Conservation (phyloP, 2,329 filamentous ascomycete genomes). For the Incumbomyces delicatus region DNA sequence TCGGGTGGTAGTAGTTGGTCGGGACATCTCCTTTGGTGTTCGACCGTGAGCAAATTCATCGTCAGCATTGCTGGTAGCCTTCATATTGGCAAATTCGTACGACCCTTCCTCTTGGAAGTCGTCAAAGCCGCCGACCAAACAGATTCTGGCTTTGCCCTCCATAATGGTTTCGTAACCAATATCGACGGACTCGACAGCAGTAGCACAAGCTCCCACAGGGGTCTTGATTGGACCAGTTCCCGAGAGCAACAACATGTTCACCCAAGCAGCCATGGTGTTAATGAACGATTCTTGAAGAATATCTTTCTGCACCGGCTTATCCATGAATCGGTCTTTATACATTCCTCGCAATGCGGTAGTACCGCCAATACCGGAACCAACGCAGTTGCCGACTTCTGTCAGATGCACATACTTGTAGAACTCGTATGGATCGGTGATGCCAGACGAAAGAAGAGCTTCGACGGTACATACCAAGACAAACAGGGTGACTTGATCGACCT, state of each 20-base stretch:
- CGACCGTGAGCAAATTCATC: constrained; percentile 93
- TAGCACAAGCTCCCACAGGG: constrained; percentile 93
- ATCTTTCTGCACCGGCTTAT: constrained; percentile 96
- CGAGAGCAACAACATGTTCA: constrained; percentile 96
- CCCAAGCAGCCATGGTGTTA: constrained; percentile 99
- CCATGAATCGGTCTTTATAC: constrained; percentile 95
- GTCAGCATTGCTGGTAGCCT: constrained; percentile 94
- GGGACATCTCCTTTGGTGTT: constrained; percentile 94
- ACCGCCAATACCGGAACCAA: constrained; percentile 97
- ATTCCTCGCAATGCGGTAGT: constrained; percentile 85
- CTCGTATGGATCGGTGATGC: constrained; percentile 97
- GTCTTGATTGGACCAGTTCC: constrained; percentile 98
- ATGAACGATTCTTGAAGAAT: constrained; percentile 99
- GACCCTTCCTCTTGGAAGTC: constrained; percentile 99
- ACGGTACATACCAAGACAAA: constrained; percentile 91
- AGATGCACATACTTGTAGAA: constrained; percentile 99
- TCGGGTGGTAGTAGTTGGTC: constrained; percentile 89
- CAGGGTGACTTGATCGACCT: constrained; percentile 92
- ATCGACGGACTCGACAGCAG: constrained; percentile 91
- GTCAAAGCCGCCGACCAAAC: constrained; percentile 96
- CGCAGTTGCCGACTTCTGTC: constrained; percentile 94
- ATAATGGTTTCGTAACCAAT: constrained; percentile 98
- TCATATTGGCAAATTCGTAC: constrained; percentile 99
- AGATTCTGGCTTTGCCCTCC: constrained; percentile 94
- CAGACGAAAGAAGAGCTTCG: constrained; percentile 79